Conservation (phyloP, 2,329 filamentous ascomycete species). For the Phaeosphaeriaceae sp. region DNA sequence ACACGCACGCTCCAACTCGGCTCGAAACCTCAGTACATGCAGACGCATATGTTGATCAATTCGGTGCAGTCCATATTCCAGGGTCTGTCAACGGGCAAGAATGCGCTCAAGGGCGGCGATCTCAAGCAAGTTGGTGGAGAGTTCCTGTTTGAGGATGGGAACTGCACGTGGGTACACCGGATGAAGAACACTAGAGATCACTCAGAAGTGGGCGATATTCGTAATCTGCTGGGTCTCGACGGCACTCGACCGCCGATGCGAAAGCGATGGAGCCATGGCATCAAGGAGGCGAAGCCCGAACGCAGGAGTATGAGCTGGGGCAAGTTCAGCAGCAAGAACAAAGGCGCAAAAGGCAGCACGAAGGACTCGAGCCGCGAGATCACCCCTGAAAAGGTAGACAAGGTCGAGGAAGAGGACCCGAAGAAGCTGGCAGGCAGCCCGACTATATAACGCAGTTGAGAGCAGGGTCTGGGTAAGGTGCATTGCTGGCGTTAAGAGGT, state of each 20-base stretch:
- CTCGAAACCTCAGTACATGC: constrained; percentile 69
- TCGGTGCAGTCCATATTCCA: constrained; percentile 65
- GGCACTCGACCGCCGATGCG: constrained; percentile 33
- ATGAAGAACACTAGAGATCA: constrained; percentile 84
- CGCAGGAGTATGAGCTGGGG: constrained; percentile 40
- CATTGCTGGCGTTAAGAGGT: not conserved
- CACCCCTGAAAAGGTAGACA: constrained; percentile 22
- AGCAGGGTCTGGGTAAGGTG: not conserved
- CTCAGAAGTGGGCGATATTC: constrained; percentile 71
- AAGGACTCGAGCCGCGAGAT: constrained; percentile 20
- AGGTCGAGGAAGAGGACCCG: constrained; percentile 24
- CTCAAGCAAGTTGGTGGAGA: constrained; percentile 76
- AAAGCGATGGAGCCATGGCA: constrained; percentile 44
- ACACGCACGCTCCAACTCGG: constrained; percentile 68
- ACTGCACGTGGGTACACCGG: constrained; percentile 78
- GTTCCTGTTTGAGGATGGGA: constrained; percentile 77
- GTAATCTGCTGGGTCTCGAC: constrained; percentile 64
- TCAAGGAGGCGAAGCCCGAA: constrained; percentile 33
- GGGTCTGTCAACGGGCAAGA: constrained; percentile 64
- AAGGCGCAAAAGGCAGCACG: constrained; percentile 20
- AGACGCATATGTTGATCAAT: constrained; percentile 55
- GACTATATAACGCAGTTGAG: constrained; percentile 2
- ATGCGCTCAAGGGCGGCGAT: constrained; percentile 70
- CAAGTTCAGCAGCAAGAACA: constrained; percentile 32
- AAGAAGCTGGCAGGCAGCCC: constrained; percentile 13